Evolutionary conservation across 163 green algal species (phyloP), one percentile per base, ranked within the genome.

Genomic region (Chlamydomonas reinhardtii): DNA sequence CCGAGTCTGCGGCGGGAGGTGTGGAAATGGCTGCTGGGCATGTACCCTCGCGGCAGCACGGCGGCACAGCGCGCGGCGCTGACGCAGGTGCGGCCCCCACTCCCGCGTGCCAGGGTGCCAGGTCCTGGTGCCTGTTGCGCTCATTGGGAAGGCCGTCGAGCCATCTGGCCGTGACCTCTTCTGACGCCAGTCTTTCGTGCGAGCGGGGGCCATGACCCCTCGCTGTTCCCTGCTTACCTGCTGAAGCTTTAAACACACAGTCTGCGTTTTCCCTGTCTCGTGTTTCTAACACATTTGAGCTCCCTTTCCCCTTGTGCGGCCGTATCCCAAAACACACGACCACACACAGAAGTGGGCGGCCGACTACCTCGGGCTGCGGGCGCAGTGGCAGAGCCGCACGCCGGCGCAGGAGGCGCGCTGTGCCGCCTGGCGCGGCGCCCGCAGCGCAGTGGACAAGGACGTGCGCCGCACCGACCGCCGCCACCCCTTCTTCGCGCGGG

Each of bases 11-110:
- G 94, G 29, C 68, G 74, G 17, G 88, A 95, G 76, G 93, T 87
- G 17, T 98, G 95, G 95, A 95, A 94, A 88, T 94, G 93, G 70
- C 92, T 98, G 87, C 90, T 98, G 82, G 92, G 94, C 1, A 66
- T 97, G 69, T 93, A 95, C 83, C 74, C 89, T 0, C 59, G 88
- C 2, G 85, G 85, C 69, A 92, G 83, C 76, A 94, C 76, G 4
- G 39, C 65, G 0, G 52, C 64, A 43, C 73, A 96, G 76, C 74
- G 93, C 0, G 39, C 66, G 16, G 85, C 35, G 27, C 25, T 69
- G 43, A 62, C 76, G 20, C n/a, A 65, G 80, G 72, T 74, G 56
- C 52, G 68, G 37, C n/a, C n/a, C n/a, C n/a, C n/a, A n/a, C n/a
- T n/a, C n/a, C n/a, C n/a, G n/a, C n/a, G n/a, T n/a, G n/a, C n/a